Evolutionary conservation across 768 basidiomycete genomes (phyloP).

Genomic region (Lentinula boryana): DNA sequence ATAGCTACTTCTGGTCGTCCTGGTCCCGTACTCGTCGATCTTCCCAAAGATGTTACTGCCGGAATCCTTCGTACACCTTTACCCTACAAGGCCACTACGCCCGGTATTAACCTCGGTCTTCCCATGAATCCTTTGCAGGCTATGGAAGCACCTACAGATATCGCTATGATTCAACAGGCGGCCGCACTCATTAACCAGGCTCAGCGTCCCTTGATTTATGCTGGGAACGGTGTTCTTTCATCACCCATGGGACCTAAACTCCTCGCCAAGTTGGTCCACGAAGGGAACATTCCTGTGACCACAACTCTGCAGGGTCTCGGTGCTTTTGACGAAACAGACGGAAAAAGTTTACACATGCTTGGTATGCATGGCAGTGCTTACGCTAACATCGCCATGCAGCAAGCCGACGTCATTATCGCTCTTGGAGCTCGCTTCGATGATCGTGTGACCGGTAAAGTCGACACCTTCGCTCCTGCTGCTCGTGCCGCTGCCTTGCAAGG

Average conservation of each 20-base stretch:
- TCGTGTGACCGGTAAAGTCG: constrained; percentile 90
- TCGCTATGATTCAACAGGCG: constrained; percentile 68
- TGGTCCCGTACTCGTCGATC: constrained; percentile 95
- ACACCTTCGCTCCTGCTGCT: constrained; percentile 88
- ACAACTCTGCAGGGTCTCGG: constrained; percentile 96
- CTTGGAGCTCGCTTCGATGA: constrained; percentile 97
- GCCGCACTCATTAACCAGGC: constrained; percentile 90
- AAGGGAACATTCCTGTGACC: constrained; percentile 94
- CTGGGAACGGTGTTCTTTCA: constrained; percentile 85
- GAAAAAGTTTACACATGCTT: constrained; percentile 90
- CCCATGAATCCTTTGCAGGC: constrained; percentile 69
- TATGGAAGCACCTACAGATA: constrained; percentile 53
- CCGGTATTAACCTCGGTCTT: constrained; percentile 67
- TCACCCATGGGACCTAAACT: constrained; percentile 78
- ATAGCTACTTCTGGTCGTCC: constrained; percentile 97
- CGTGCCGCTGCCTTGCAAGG: constrained; percentile 79
- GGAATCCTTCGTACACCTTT: constrained; percentile 81
- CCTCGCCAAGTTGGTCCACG: constrained; percentile 67
- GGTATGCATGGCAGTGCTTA: constrained; percentile 99
- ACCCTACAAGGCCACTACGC: constrained; percentile 81
- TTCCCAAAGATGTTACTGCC: constrained; percentile 99
- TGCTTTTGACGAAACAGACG: constrained; percentile 87
- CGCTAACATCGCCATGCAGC: constrained; percentile 96
- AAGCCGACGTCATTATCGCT: constrained; percentile 96
- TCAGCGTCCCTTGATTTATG: constrained; percentile 87